A percentile compares a stretch with the other conserved stretches of the same genome.
Conservation (phyloP, 305 asterid genomes). For the Andrographis paniculata region DNA sequence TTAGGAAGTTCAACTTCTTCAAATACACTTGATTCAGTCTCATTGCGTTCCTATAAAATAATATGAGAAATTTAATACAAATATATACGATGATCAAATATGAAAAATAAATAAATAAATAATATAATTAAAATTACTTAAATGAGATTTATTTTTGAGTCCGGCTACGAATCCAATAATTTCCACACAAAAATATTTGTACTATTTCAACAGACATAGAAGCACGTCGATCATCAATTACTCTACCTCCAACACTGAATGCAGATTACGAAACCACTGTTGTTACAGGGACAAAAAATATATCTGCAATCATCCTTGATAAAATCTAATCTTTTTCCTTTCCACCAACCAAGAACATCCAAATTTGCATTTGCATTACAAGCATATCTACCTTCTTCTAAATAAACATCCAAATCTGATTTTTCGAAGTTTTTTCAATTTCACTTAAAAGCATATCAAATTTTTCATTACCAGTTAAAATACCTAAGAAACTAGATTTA, state of each 20-base stretch:
- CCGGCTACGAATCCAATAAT: background rate
- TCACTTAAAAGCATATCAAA: background rate
- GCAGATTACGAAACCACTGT: background rate
- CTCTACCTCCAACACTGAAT: background rate
- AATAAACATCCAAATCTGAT: background rate
- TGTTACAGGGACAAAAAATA: background rate
- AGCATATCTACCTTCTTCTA: no score
- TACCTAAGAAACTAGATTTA: no score
- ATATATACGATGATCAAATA: no score
- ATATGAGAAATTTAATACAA: no score
- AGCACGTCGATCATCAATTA: background rate
- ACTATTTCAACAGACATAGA: background rate
- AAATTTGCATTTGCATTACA: no score
- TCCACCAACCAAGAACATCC: no score
- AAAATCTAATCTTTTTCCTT: background rate
- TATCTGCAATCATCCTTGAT: background rate
- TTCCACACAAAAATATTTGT: background rate
- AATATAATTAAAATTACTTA: no score
- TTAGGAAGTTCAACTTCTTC: no score
- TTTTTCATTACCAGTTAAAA: background rate
- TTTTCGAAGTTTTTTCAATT: background rate
- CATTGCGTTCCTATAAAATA: no score
- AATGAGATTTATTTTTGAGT: background rate
- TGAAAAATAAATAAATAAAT: no score
- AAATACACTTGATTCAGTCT: no score